phyloP scores from a whole-genome alignment of 192 early-diverging fungal species.

The Podila verticillata region DNA sequence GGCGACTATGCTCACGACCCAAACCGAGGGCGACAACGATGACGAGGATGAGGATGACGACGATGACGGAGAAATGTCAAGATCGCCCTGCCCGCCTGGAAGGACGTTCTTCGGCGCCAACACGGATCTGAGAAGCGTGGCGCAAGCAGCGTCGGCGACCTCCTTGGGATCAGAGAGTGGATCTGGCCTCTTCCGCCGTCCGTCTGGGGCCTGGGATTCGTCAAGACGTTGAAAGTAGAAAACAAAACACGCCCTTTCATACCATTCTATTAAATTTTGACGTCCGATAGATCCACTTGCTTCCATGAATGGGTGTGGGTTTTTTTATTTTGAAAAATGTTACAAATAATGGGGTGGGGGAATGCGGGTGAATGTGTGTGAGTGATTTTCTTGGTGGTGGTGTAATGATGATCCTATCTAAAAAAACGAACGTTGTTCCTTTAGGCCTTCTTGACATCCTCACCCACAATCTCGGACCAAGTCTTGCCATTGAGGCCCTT shows the following conservation, averaged over 20 bases:
- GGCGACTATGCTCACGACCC: neutral
- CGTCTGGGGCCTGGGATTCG: too few species aligned
- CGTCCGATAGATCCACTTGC: too few species aligned
- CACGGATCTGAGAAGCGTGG: constrained; percentile 28
- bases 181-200: too few species aligned
- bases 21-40: constrained; percentile 2
- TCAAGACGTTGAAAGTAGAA: too few species aligned
- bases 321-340: too few species aligned
- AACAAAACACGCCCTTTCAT: too few species aligned
- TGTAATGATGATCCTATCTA: neutral
- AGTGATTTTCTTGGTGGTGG: too few species aligned
- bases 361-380: too few species aligned
- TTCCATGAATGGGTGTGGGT: too few species aligned
- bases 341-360: too few species aligned
- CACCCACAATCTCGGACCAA: constrained; percentile 68
- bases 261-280: too few species aligned
- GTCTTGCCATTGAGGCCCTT: constrained; percentile 74
- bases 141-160: constrained; percentile 3
- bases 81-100: constrained; percentile 40
- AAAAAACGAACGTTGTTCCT: neutral
- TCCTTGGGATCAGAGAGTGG: neutral
- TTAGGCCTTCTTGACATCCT: constrained; percentile 28
- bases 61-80: constrained; percentile 10
- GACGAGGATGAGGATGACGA: constrained; percentile 26
- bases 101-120: constrained; percentile 6